These are phyloP conservation scores for Eimeria falciformis DNA, from an alignment of 169 alveolate species.

Conservation along the genomic window DNA sequence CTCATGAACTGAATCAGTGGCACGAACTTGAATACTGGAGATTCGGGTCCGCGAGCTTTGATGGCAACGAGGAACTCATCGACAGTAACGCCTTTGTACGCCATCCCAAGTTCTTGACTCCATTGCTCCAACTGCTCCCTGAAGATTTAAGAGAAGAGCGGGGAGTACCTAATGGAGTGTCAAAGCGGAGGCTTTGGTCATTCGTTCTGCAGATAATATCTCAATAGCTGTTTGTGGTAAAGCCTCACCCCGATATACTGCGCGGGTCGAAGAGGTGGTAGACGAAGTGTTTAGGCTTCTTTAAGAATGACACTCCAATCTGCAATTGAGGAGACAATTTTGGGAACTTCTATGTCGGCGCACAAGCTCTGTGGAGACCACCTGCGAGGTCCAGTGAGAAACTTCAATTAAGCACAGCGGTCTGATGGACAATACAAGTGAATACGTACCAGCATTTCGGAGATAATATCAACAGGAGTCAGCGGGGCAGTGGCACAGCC, in stretches of 20 bases:
- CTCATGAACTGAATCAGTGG: conserved; percentile 85
- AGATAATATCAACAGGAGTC: conserved; percentile 84
- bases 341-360: too few species aligned
- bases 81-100: conserved; percentile 81
- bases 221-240: neutral
- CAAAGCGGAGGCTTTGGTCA: neutral
- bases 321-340: conserved; percentile 21
- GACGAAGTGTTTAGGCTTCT: conserved; percentile 80
- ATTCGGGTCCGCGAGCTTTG: conserved; percentile 83
- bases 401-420: conserved; percentile 4
- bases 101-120: conserved; percentile 83
- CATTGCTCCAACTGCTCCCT: conserved; percentile 80
- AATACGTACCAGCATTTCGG: conserved; percentile 80
- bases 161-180: neutral
- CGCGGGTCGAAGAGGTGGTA: conserved; percentile 84
- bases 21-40: conserved; percentile 85
- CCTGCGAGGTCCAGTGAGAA: neutral
- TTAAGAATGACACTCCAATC: conserved; percentile 80
- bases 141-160: neutral
- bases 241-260: conserved; percentile 73
- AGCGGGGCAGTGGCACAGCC: conserved; percentile 86
- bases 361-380: too few species aligned
- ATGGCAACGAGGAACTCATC: conserved; percentile 83
- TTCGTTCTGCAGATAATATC: neutral
- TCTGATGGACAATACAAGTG: neutral